phyloP scores from a whole-genome alignment of 805 yeast species.

The Yarrowia sp. region DNA sequence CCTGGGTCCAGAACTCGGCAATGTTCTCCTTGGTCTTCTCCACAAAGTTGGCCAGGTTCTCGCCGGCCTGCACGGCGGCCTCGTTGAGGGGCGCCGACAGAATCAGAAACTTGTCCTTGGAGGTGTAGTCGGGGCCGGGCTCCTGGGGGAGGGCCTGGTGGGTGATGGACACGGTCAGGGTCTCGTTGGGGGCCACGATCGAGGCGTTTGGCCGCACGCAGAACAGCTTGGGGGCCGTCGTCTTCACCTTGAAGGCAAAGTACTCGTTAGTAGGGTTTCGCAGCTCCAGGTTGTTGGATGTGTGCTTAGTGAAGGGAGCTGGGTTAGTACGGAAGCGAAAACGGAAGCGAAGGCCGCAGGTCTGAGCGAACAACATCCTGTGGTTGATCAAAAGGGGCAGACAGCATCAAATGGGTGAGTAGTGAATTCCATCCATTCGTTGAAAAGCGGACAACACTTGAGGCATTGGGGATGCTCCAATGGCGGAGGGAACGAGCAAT shows the following conservation, averaged over 20 bases:
- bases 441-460: too few relatives aligned
- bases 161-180: conserved; percentile 75
- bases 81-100: conserved; percentile 69
- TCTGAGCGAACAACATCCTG: too few relatives aligned
- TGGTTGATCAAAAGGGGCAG: too few relatives aligned
- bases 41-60: conserved; percentile 16
- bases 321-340: conserved; percentile 21
- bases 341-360: too few relatives aligned
- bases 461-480: too few relatives aligned
- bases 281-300: conserved; percentile 66
- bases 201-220: conserved; percentile 97
- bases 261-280: conserved; percentile 63
- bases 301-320: conserved; percentile 80
- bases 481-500: too few relatives aligned
- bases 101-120: conserved; percentile 91
- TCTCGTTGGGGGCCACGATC: conserved; percentile 73
- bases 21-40: conserved; percentile 36
- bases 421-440: too few relatives aligned
- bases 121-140: conserved; percentile 73
- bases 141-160: conserved; percentile 83
- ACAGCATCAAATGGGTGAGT: too few relatives aligned
- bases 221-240: conserved; percentile 94
- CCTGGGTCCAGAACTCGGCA: conserved; percentile 39
- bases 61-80: conserved; percentile 24
- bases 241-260: conserved; percentile 93